These are phyloP conservation scores for Spirogloea muscicola DNA, from an alignment of 139 green algal genomes.

Conservation along the genomic window DNA sequence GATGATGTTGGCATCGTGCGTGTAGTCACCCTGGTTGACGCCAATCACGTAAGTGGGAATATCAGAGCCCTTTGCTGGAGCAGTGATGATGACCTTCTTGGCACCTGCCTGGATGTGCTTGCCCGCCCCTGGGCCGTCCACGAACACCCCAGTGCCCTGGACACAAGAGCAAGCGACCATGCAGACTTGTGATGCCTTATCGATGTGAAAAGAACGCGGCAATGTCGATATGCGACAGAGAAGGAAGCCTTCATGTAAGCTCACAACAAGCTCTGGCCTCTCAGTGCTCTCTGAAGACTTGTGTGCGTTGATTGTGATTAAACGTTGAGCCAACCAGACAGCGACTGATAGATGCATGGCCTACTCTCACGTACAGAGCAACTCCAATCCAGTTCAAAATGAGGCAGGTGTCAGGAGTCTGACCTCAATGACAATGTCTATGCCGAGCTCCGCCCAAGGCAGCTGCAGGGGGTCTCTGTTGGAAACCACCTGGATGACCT, in stretches of 20 bases:
- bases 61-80: constrained; percentile 93
- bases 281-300: too few relatives aligned
- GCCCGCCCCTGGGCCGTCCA: constrained; percentile 51
- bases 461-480: constrained; percentile 91
- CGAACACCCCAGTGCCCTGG: constrained; percentile 59
- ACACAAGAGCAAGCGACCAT: too few relatives aligned
- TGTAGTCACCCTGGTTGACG: constrained; percentile 90
- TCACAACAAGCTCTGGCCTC: too few relatives aligned
- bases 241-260: too few relatives aligned
- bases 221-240: too few relatives aligned
- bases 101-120: constrained; percentile 58
- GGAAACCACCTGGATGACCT: constrained; percentile 89
- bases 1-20: constrained; percentile 63
- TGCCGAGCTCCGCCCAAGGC: constrained; percentile 81
- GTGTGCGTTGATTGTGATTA: too few relatives aligned
- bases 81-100: constrained; percentile 96
- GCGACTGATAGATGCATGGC: too few relatives aligned
- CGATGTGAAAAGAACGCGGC: too few relatives aligned
- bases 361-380: too few relatives aligned
- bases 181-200: too few relatives aligned
- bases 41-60: constrained; percentile 98
- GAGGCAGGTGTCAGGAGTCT: constrained; percentile 71
- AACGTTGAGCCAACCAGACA: too few relatives aligned
- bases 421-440: constrained; percentile 97
- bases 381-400: too few relatives aligned